Evolutionary conservation across 495 filamentous ascomycete species (phyloP).

Genomic region (Penicillium bialowiezense): DNA sequence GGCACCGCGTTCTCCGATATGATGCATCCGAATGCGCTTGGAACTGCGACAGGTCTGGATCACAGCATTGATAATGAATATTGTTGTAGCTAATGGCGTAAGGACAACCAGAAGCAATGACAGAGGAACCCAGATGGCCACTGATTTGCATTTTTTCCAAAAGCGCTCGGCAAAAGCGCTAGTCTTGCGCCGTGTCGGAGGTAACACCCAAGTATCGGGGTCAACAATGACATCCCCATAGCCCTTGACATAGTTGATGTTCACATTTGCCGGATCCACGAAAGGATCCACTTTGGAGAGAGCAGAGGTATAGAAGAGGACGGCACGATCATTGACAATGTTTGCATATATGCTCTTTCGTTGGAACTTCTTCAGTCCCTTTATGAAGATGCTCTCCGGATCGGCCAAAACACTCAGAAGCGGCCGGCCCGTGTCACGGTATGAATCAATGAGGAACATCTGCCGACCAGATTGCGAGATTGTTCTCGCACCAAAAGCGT

Average conservation of each 20-base stretch:
- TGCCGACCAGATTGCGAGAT: slow-evolving; percentile 81
- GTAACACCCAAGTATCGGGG: slow-evolving; percentile 57
- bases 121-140: slow-evolving; percentile 50
- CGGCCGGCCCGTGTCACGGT: slow-evolving; percentile 75
- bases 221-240: slow-evolving; percentile 79
- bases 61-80: slow-evolving; percentile 72
- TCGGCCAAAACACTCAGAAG: slow-evolving; percentile 81
- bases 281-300: slow-evolving; percentile 77
- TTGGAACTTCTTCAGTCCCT: slow-evolving; percentile 70
- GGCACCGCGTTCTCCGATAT: slow-evolving; percentile 63
- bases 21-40: slow-evolving; percentile 72
- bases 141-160: slow-evolving; percentile 24
- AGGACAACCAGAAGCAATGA: slow-evolving; percentile 61
- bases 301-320: slow-evolving; percentile 75
- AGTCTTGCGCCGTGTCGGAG: slow-evolving; percentile 30
- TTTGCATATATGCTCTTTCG: slow-evolving; percentile 78
- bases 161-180: slow-evolving; percentile 29
- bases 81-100: slow-evolving; percentile 61
- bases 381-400: slow-evolving; percentile 80
- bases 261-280: slow-evolving; percentile 56
- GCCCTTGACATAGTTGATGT: slow-evolving; percentile 67
- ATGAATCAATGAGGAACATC: slow-evolving; percentile 82
- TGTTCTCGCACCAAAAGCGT: slow-evolving; percentile 72
- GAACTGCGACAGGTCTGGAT: slow-evolving; percentile 71
- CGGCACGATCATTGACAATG: slow-evolving; percentile 76